Evolutionary conservation across 2,329 filamentous ascomycete species (phyloP).

Genomic region (Nigrospora osmanthi): DNA sequence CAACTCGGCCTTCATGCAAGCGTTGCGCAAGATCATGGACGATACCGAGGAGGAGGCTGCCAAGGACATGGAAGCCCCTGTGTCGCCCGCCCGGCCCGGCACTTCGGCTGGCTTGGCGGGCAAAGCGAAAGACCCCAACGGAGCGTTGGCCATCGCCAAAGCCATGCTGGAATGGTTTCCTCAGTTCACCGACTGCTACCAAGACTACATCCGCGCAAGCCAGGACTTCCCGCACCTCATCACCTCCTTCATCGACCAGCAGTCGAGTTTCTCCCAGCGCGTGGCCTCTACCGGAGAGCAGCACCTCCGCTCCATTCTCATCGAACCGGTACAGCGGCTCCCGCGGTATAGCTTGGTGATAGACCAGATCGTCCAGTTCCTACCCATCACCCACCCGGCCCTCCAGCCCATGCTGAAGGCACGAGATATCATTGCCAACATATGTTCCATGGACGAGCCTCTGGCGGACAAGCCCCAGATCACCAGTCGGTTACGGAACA

Average conservation of each 20-base stretch:
- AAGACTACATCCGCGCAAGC: slow-evolving; percentile 87
- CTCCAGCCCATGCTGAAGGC: slow-evolving; percentile 78
- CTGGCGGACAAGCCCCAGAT: slow-evolving; percentile 64
- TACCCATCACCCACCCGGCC: slow-evolving; percentile 81
- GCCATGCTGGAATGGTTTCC: slow-evolving; percentile 88
- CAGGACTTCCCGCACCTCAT: slow-evolving; percentile 78
- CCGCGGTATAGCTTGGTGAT: slow-evolving; percentile 94
- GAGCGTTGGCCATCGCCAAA: slow-evolving; percentile 69
- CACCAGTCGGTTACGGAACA: slow-evolving; percentile 64
- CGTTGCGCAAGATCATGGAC: slow-evolving; percentile 69
- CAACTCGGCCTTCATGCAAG: slow-evolving; percentile 73
- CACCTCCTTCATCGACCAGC: slow-evolving; percentile 68
- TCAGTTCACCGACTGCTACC: slow-evolving; percentile 82
- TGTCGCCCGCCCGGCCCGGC: slow-evolving; percentile 30
- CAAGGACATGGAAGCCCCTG: slow-evolving; percentile 61
- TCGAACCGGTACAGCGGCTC: slow-evolving; percentile 90
- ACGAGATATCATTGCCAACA: slow-evolving; percentile 88
- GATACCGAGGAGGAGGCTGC: slow-evolving; percentile 76
- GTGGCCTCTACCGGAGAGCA: slow-evolving; percentile 85
- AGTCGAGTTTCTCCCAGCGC: slow-evolving; percentile 74
- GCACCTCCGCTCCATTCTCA: slow-evolving; percentile 79
- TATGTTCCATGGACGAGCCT: slow-evolving; percentile 82
- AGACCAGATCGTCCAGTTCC: slow-evolving; percentile 82
- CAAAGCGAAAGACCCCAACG: slow-evolving; percentile 63
- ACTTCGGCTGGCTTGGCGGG: slow-evolving; percentile 33